A percentile compares a stretch with the other conserved stretches of the same genome.
phyloP scores from a whole-genome alignment of 352 stramenopile species.

The Elongisporangium senticosum region DNA sequence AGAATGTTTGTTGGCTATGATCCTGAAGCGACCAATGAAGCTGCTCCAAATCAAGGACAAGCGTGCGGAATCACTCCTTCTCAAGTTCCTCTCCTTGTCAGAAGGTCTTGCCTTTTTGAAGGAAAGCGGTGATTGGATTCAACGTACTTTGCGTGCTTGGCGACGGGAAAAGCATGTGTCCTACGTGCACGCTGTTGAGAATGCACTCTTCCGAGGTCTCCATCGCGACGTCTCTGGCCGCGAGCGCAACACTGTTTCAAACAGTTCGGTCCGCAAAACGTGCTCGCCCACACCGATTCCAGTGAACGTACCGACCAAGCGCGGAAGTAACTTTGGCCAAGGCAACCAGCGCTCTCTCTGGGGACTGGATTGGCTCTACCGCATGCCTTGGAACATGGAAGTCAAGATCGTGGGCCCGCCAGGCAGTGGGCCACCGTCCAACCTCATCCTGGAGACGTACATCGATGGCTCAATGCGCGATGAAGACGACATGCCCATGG shows the following conservation, averaged over 20 bases:
- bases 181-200: slow-evolving; percentile 81
- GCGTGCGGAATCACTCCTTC: slow-evolving; percentile 69
- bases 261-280: slow-evolving; percentile 24
- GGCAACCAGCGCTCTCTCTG: slow-evolving; percentile 66
- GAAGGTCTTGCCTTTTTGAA: slow-evolving; percentile 78
- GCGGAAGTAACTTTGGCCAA: slow-evolving; percentile 57
- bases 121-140: slow-evolving; percentile 81
- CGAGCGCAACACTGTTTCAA: slow-evolving; percentile 34
- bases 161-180: slow-evolving; percentile 80
- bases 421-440: slow-evolving; percentile 78
- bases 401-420: slow-evolving; percentile 86
- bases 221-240: slow-evolving; percentile 73
- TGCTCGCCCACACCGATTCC: slow-evolving; percentile 75
- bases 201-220: slow-evolving; percentile 74
- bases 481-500: slow-evolving; percentile 52
- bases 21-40: slow-evolving; percentile 69
- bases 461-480: slow-evolving; percentile 78
- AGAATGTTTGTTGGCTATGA: slow-evolving; percentile 80
- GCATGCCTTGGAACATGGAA: slow-evolving; percentile 90
- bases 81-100: slow-evolving; percentile 79
- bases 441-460: slow-evolving; percentile 84
- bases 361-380: slow-evolving; percentile 86
- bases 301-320: slow-evolving; percentile 80
- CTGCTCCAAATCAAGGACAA: slow-evolving; percentile 80
- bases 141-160: slow-evolving; percentile 65